Evolutionary conservation across 192 early-diverging fungal species (phyloP), one percentile per base, ranked within the genome.

Genomic region (Kappamyces sp.): DNA sequence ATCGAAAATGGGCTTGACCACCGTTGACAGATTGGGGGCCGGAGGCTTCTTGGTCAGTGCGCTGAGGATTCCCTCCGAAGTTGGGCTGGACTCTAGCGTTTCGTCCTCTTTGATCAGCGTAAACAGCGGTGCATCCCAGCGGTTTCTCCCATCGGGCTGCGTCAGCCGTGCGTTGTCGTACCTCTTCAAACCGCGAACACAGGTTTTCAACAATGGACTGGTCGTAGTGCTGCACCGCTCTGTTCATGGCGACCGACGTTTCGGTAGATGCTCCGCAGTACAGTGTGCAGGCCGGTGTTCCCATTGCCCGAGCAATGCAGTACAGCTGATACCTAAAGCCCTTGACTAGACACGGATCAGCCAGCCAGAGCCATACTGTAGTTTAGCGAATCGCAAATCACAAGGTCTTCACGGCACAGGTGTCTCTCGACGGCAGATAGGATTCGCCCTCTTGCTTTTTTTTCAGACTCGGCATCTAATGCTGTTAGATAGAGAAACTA

Each of bases 71-170:
- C 94, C 87, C n/a, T 67, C 65, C 15, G 40, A 64, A 41, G 61
- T 49, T 44, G 5, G 49, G 78, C 71, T 3, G 88, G 86, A 34
- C 87, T 64, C 39, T 5, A 58, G 13, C n/a, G 69, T 61, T 1
- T 50, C 54, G 37, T 90, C 88, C 31, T 86, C 77, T 54, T 84
- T 84, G 5, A 92, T 72, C 3, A 97, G 66, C 0, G 90, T 90
- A 60, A 96, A 94, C n/a, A 99, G 74, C 13, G 97, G 97, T 1
- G 91, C 84, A 69, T 99, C 97, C 97, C 97, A 99, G 47, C 89
- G 77, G 65, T 90, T 90, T 7, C 81, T 70, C 3, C 80, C 77
- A 60, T 96, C 89, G 34, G 94, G 96, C 55, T 46, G 12, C 12
- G 44, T n/a, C 23, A 46, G 23, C 12, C 12, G 12, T 46, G 44